A percentile compares a stretch with the other conserved stretches of the same genome.
phyloP scores from a whole-genome alignment of 495 filamentous ascomycete genomes.

The Recurvomyces mirabilis region DNA sequence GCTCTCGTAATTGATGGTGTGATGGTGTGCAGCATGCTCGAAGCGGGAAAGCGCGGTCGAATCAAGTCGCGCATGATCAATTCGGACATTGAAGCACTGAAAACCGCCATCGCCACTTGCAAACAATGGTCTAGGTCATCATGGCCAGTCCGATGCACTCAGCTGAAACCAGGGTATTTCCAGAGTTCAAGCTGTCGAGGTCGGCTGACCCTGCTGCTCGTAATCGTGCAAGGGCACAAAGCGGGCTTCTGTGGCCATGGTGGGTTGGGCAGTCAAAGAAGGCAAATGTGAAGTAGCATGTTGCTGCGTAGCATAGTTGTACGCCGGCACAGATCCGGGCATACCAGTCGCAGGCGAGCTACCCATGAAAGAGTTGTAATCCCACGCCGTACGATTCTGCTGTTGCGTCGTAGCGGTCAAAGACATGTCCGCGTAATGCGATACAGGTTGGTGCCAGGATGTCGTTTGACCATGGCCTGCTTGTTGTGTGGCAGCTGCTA shows the following conservation, averaged over 20 bases:
- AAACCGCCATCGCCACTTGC: neutral
- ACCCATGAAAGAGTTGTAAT: constrained; percentile 4
- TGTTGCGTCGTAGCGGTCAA: constrained; percentile 1
- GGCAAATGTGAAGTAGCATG: constrained; percentile 10
- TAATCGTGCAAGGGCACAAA: constrained; percentile 21
- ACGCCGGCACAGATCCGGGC: constrained; percentile 8
- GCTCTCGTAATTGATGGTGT: neutral
- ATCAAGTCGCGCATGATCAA: neutral
- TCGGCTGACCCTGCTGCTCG: constrained; percentile 18
- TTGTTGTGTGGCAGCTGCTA: no score
- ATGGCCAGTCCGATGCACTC: no score
- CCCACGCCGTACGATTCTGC: constrained; percentile 3
- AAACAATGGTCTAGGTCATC: neutral
- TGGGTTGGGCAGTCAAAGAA: constrained; percentile 4
- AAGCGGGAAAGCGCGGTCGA: constrained; percentile 3
- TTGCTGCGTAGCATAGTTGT: constrained; percentile 3
- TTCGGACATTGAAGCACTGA: neutral
- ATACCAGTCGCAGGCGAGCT: constrained; percentile 12
- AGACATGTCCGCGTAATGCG: constrained; percentile 13
- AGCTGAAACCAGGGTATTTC: neutral
- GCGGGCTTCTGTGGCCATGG: constrained; percentile 4
- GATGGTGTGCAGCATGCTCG: constrained; percentile 1
- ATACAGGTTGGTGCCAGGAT: constrained; percentile 13
- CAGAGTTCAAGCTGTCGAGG: constrained; percentile 6
- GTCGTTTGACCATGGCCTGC: constrained; percentile 13